Evolutionary conservation across 1,284 basidiomycete genomes (phyloP).

Genomic region (Sporisorium sorghi): DNA sequence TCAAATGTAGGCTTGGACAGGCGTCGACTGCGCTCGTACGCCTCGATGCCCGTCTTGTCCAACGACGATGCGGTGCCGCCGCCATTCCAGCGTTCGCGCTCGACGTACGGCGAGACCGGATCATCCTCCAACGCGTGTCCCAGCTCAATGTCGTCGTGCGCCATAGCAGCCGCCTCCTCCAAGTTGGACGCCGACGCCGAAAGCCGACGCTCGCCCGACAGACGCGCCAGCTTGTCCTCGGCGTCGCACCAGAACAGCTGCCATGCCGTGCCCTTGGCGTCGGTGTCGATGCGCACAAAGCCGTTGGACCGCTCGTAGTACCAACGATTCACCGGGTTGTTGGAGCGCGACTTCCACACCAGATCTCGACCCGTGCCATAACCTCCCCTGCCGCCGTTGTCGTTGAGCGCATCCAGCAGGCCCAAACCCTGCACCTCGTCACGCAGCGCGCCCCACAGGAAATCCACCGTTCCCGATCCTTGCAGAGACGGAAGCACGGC

Average conservation of each 20-base stretch:
- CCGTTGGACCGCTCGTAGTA: conserved; percentile 96
- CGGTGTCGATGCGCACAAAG: conserved; percentile 77
- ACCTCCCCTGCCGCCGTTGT: conserved; percentile 85
- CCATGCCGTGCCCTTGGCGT: conserved; percentile 73
- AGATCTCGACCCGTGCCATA: conserved; percentile 90
- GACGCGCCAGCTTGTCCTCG: conserved; percentile 76
- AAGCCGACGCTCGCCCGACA: conserved; percentile 57
- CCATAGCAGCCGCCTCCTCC: conserved; percentile 39
- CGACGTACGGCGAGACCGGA: conserved; percentile 1
- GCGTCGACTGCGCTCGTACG: conserved; percentile 37
- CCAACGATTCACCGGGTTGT: conserved; percentile 99
- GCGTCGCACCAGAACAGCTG: conserved; percentile 98
- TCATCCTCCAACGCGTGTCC: conserved; percentile 26
- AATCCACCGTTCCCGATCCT: conserved; percentile 98
- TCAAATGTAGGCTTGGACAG: conserved; percentile 65
- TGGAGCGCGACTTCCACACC: conserved; percentile 90
- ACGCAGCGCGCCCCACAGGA: conserved; percentile 97
- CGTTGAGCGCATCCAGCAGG: conserved; percentile 91
- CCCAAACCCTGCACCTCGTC: conserved; percentile 98
- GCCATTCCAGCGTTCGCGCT: background rate
- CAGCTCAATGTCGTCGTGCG: conserved; percentile 42
- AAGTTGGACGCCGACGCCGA: conserved; percentile 38
- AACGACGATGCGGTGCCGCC: conserved; percentile 1
- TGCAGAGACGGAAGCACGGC: conserved; percentile 93
- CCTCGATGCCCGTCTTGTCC: conserved; percentile 31